These are phyloP conservation scores for Exophiala xenobiotica DNA, from an alignment of 2,329 filamentous ascomycete species.

Conservation along the genomic window DNA sequence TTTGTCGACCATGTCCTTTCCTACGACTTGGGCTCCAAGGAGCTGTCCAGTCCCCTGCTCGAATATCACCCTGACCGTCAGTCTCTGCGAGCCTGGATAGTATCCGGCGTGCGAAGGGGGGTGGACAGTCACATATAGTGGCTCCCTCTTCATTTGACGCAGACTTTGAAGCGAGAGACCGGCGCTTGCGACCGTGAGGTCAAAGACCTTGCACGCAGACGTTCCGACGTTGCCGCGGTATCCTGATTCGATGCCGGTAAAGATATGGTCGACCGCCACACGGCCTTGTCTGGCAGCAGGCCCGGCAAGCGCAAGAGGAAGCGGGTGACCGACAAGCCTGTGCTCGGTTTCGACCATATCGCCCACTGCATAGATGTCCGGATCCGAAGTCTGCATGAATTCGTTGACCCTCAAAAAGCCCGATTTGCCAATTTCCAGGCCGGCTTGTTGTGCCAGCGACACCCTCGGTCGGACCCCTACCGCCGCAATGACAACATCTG, in stretches of 20 bases:
- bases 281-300: neutral
- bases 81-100: neutral
- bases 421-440: neutral
- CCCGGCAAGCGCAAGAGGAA: neutral
- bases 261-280: neutral
- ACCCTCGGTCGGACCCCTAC: neutral
- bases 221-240: neutral
- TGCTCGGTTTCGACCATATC: neutral
- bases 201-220: neutral
- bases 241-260: neutral
- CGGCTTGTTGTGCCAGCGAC: neutral
- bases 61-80: neutral
- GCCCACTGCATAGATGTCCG: neutral
- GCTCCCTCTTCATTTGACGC: neutral
- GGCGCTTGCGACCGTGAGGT: neutral
- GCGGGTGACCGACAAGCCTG: neutral
- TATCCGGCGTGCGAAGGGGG: neutral
- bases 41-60: neutral
- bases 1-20: neutral
- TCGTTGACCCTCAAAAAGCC: neutral
- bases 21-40: neutral
- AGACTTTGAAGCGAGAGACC: neutral
- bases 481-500: slow-evolving; percentile 1
- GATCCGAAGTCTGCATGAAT: neutral
- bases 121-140: neutral